Evolutionary conservation across 169 alveolate genomes (phyloP), one percentile per base, ranked within the genome.

Genomic region (Plasmodium malariae): DNA sequence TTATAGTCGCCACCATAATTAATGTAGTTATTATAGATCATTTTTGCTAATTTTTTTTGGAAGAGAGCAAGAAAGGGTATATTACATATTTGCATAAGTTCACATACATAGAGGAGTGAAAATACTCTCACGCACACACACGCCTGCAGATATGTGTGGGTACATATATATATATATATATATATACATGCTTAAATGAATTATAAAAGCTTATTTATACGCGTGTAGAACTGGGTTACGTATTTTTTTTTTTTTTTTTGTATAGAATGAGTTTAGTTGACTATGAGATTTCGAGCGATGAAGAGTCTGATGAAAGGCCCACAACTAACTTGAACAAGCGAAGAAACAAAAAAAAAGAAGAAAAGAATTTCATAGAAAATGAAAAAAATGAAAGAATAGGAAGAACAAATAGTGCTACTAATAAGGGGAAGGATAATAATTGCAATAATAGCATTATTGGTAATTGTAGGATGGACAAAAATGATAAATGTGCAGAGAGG

Each of bases 251-350:
- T 51, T 57, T 37, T 24, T 57, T 43, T 49, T n/a, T 12, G 21
- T 34, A 6, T 65, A 65, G 72, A 70, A 83, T 83, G 91, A 83
- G 67, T 54, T 83, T 83, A 60, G 91, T 83, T 26, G 91, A 83
- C 32, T 83, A 83, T 59, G 91, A 83, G 67, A 24, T 83, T 67
- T 83, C 91, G 43, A 83, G 83, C 49, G 91, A 83, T 21, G 91
- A 83, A 1, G 91, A 83, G 30, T 37, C 9, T 11, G 73, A 40
- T 55, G 71, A 11, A 11, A 30, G 7, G 0, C 19, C 6, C 19
- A 9, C 45, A 60, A 17, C 36, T 60, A 17, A 30, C 21, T 21
- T 9, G 49, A 60, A 28, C 1, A 60, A 60, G 40, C 30, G 28
- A 30, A 60, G 28, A 9, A 24, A 60, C 12, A 12, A 9, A 28